Evolutionary conservation across 306 rosid species (phyloP), one percentile per base, ranked within the genome.

Genomic region (Rosa chinensis): DNA sequence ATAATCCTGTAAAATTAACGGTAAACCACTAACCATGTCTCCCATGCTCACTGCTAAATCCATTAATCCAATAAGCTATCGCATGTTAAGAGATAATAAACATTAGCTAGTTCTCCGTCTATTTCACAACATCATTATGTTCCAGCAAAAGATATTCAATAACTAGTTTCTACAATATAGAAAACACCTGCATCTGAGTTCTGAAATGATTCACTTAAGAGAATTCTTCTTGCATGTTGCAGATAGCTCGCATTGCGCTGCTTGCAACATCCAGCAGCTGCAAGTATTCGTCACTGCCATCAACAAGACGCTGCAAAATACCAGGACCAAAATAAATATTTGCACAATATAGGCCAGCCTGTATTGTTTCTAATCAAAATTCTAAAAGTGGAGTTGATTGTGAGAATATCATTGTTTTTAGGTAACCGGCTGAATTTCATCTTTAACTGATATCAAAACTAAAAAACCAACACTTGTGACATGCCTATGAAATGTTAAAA

Each of bases 251-350:
- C 89, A 90, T 93, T 44, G 89, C 80, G 69, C 73, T 85, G 90
- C 99, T 85, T 39, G 89, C 88, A 75, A 91, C 94, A 37, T 85
- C 97, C 18, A 95, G 97, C 80, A 95, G 93, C 86, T 93, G 97
- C 90, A 95, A 80, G 85, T 95, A 93, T 79, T 91, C 97, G 50
- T 93, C 99, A 3, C 94, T 94, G 39, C 98, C 97, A 66, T 95
- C 98, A 23, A 93, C 89, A 8, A 95, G 90, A 84, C 91, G 79
- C 99, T 92, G 94, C 85, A 85, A 75, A 83, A 76, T 73, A 75
- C 79, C 75, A 82, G 48, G 28, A 48, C 68, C 70, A 66, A 74
- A 74, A 69, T 84, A 25, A 82, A 82, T 48, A 12, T 48, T 28
- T 21, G 79, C 48, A 37, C 59, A 47, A 47, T 70, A 74, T 50